These are phyloP conservation scores for Thamnidium elegans DNA, from an alignment of 192 early-diverging fungal genomes.

Conservation along the genomic window DNA sequence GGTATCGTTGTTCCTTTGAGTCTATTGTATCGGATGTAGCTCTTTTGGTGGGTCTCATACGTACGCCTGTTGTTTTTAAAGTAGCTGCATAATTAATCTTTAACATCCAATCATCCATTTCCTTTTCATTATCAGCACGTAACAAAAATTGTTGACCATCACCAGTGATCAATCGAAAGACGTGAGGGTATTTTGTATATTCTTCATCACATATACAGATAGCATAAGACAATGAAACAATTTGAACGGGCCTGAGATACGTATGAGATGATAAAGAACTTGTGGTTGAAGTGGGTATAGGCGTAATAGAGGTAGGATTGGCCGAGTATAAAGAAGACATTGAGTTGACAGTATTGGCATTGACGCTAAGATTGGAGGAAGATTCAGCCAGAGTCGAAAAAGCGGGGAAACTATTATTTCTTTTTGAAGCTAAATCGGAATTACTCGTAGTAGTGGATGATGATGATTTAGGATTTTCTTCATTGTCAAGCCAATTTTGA, in stretches of 20 bases:
- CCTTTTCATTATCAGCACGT: conserved; percentile 61
- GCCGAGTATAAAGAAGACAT: conserved; percentile 18
- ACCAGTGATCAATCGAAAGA: conserved; percentile 68
- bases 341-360: conserved; percentile 10
- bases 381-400: conserved; percentile 16
- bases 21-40: background rate
- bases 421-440: background rate
- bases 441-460: background rate
- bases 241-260: conserved; percentile 31
- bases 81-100: conserved; percentile 78
- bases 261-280: background rate
- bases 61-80: conserved; percentile 60
- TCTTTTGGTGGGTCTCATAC: conserved; percentile 23
- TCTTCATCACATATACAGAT: conserved; percentile 65
- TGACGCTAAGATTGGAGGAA: background rate
- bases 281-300: conserved; percentile 7
- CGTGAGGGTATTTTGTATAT: conserved; percentile 77
- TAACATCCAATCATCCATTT: conserved; percentile 79
- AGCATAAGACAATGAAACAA: conserved; percentile 61
- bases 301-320: background rate
- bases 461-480: background rate
- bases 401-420: conserved; percentile 8
- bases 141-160: conserved; percentile 73
- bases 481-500: conserved; percentile 38
- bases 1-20: background rate